Evolutionary conservation across 2,329 filamentous ascomycete genomes (phyloP).

Genomic region (Gliomastix tumulicola): DNA sequence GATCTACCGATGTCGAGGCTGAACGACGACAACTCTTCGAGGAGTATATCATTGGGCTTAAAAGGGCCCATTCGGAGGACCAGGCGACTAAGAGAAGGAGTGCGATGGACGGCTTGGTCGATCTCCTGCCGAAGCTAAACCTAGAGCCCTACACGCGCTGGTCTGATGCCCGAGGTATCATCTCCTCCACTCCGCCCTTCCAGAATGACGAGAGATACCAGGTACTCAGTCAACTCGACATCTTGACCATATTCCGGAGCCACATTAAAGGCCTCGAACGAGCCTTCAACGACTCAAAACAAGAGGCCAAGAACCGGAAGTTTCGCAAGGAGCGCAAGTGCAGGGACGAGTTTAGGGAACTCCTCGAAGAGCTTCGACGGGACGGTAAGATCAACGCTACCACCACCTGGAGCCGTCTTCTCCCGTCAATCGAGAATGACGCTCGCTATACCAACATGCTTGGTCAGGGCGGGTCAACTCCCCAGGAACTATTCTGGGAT

Average conservation of each 20-base stretch:
- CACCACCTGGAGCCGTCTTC: conserved; percentile 81
- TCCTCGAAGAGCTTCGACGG: conserved; percentile 68
- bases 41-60: conserved; percentile 83
- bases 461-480: conserved; percentile 76
- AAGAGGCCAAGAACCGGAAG: conserved; percentile 78
- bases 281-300: conserved; percentile 82
- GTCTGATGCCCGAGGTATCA: conserved; percentile 79
- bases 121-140: conserved; percentile 70
- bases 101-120: conserved; percentile 77
- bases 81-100: conserved; percentile 67
- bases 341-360: conserved; percentile 69
- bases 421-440: conserved; percentile 70
- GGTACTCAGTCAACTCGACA: conserved; percentile 77
- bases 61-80: conserved; percentile 70
- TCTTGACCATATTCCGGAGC: conserved; percentile 87
- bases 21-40: conserved; percentile 89
- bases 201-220: conserved; percentile 80
- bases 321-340: conserved; percentile 77
- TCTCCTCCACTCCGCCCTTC: conserved; percentile 72
- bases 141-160: conserved; percentile 92
- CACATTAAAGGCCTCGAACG: conserved; percentile 92
- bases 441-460: conserved; percentile 77
- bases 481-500: conserved; percentile 94
- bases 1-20: conserved; percentile 78
- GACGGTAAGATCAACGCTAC: conserved; percentile 82